Evolutionary conservation across 176 grass and related monocot genomes (phyloP).

Genomic region (Themeda triandra): DNA sequence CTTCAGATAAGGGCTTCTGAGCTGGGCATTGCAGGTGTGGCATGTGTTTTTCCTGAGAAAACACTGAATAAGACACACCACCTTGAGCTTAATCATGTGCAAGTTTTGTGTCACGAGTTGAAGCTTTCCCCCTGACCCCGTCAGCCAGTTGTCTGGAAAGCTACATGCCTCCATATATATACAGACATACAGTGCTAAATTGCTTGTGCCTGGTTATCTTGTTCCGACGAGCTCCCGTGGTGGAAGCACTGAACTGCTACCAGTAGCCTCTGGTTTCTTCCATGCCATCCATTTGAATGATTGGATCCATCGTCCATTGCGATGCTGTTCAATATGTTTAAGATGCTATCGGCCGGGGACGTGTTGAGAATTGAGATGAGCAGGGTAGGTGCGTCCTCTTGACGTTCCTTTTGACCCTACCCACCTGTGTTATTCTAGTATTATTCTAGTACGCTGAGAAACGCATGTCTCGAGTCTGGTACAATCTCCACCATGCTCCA

Average conservation of each 20-base stretch:
- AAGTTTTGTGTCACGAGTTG: background rate
- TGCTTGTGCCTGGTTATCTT: background rate
- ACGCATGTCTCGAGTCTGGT: background rate
- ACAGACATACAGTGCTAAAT: background rate
- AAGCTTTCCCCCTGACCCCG: background rate
- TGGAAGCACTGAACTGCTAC: background rate
- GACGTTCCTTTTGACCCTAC: constrained; percentile 26
- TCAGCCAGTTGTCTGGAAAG: constrained; percentile 14
- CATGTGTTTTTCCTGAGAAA: background rate
- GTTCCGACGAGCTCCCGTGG: constrained; percentile 6
- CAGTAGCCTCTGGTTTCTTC: background rate
- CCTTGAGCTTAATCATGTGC: background rate
- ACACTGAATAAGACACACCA: background rate
- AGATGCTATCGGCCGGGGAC: background rate
- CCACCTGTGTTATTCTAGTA: background rate
- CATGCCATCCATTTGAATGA: background rate
- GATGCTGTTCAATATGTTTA: constrained; percentile 3
- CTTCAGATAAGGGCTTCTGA: background rate
- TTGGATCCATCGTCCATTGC: background rate
- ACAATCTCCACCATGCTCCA: background rate
- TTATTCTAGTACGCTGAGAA: background rate
- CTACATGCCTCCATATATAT: background rate
- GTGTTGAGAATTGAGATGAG: background rate
- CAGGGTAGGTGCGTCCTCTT: background rate
- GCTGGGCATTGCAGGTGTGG: background rate